Base-by-base conservation (phyloP, 164 flowering plant genomes). In the Vitis riparia region DNA sequence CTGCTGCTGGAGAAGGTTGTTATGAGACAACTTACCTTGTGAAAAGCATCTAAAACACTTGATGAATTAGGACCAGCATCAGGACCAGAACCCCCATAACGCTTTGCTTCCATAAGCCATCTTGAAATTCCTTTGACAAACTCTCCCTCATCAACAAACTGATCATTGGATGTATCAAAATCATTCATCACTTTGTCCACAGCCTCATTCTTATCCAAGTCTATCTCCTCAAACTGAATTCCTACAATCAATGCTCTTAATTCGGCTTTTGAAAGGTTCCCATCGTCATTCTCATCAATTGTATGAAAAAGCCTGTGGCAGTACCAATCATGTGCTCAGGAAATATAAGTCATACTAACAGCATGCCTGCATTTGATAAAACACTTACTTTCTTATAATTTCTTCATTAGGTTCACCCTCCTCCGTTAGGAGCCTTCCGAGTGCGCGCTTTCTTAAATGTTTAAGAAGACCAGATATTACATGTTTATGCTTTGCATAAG, bases 401-500 rank as follows among this genome's bases (percentile, higher is more conserved):
- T 80, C 84, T 59, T 1, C 49, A 47, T 88, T 73, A 60, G 88
- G 91, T 77, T 74, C 78, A 48, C 97, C 99, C 48, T 89, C 86
- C 50, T 82, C 84, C 2, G 58, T 76, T 10, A 82, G 75, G 17
- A 95, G 89, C 81, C 77, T 87, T 73, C 94, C 98, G 3, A 88
- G 69, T 59, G 88, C 77, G 59, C 66, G 86, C 80, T 11, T 79
- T 70, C 70, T 83, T 63, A 87, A 58, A 69, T 88, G 84, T 65
- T 68, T 80, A 19, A 95, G 72, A 48, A 95, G 66, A 71, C 91
- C 94, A 48, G 92, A 85, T 62, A 89, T 83, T 16, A 92, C 86
- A 81, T 85, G 93, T 77, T 85, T 93, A 71, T 85, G 91, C 84
- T 84, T 89, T 19, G 77, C 91, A 79, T 75, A 94, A 64, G 82